These are phyloP conservation scores for Magnaporthiopsis poae DNA, from an alignment of 2,329 filamentous ascomycete genomes.

Conservation along the genomic window DNA sequence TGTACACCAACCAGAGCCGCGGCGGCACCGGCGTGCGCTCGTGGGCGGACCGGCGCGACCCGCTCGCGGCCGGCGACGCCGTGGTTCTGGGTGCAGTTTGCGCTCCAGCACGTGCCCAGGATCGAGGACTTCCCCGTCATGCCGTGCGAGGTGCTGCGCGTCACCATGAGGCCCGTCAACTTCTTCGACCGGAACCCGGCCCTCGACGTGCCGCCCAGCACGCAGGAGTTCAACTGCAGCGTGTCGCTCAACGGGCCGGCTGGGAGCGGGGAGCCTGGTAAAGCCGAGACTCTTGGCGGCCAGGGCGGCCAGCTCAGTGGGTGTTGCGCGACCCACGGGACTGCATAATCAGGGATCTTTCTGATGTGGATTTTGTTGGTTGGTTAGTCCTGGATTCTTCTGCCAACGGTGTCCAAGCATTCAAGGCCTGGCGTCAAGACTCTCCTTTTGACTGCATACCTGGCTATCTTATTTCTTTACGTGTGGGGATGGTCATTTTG, in stretches of 20 bases:
- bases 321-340: slow-evolving; percentile 10
- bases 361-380: too few species aligned
- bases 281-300: slow-evolving; percentile 10
- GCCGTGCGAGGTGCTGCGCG: slow-evolving; percentile 48
- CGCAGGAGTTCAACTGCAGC: slow-evolving; percentile 32
- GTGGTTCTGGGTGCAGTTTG: slow-evolving; percentile 45
- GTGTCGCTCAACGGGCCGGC: slow-evolving; percentile 17
- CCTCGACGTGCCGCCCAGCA: slow-evolving; percentile 37
- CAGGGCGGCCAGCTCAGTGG: slow-evolving; percentile 8
- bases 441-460: too few species aligned
- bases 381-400: too few species aligned
- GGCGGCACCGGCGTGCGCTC: slow-evolving; percentile 23
- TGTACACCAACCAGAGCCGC: slow-evolving; percentile 37
- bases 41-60: slow-evolving; percentile 30
- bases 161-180: slow-evolving; percentile 39
- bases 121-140: slow-evolving; percentile 61
- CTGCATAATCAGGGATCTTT: not conserved
- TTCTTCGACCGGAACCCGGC: slow-evolving; percentile 44
- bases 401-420: too few species aligned
- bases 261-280: too few species aligned
- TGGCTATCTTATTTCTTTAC: not conserved
- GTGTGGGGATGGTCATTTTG: not conserved
- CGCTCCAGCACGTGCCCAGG: slow-evolving; percentile 51
- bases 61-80: slow-evolving; percentile 35
- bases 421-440: too few species aligned